Conservation (phyloP, 495 filamentous ascomycete genomes). For the Daldinia grandis region DNA sequence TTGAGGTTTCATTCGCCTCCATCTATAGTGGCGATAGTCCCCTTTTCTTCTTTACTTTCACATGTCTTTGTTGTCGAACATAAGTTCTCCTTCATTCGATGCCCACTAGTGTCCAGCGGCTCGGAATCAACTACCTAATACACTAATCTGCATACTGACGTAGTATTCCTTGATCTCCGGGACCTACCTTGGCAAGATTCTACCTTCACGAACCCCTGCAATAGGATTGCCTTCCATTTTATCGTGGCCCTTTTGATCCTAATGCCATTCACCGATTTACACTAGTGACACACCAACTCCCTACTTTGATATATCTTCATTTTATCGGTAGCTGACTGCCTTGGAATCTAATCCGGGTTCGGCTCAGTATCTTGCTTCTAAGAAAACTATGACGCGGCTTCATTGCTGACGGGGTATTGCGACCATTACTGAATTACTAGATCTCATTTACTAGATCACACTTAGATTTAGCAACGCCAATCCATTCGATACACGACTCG, state of each 20-base stretch:
- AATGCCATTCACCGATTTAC: slow-evolving; percentile 22
- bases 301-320: slow-evolving; percentile 32
- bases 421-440: background rate
- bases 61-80: slow-evolving; percentile 24
- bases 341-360: slow-evolving; percentile 23
- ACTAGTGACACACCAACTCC: slow-evolving; percentile 15
- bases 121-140: background rate
- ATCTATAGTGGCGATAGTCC: background rate
- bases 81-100: background rate
- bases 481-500: background rate
- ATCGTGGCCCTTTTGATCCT: slow-evolving; percentile 21
- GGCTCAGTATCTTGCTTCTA: slow-evolving; percentile 9
- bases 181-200: slow-evolving; percentile 32
- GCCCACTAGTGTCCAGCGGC: background rate
- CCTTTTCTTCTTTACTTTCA: slow-evolving; percentile 22
- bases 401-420: slow-evolving; percentile 12
- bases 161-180: slow-evolving; percentile 35
- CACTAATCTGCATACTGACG: slow-evolving; percentile 30
- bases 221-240: slow-evolving; percentile 25
- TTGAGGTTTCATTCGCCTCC: background rate
- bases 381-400: slow-evolving; percentile 30
- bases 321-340: slow-evolving; percentile 31
- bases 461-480: background rate
- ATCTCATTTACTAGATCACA: background rate
- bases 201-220: slow-evolving; percentile 22